Evolutionary conservation across 2,329 filamentous ascomycete genomes (phyloP).

Genomic region (Penicillium freii): DNA sequence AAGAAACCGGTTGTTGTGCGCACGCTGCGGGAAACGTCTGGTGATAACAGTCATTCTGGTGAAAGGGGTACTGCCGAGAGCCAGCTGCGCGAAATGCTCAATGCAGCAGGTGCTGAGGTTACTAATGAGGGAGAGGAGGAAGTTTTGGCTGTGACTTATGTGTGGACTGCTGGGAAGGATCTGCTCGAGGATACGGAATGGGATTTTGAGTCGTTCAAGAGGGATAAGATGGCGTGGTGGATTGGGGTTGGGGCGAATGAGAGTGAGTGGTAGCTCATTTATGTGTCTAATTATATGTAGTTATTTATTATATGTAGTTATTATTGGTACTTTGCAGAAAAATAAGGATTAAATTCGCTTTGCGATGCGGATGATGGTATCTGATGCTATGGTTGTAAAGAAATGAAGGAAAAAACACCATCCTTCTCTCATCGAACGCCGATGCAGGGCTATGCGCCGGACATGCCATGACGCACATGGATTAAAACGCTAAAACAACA

Average conservation of each 20-base stretch:
- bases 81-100: constrained; percentile 40
- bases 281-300: neutral
- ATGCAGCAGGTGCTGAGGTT: constrained; percentile 53
- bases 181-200: constrained; percentile 72
- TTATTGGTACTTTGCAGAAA: too few relatives aligned
- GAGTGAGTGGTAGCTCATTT: constrained; percentile 38
- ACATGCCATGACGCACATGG: neutral
- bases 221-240: constrained; percentile 68
- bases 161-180: constrained; percentile 53
- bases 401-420: neutral
- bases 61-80: constrained; percentile 32
- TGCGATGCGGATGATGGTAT: constrained; percentile 22
- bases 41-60: neutral
- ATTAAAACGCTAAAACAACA: neutral
- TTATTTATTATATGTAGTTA: neutral
- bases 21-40: constrained; percentile 30
- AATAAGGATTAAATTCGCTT: neutral
- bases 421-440: neutral
- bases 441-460: neutral
- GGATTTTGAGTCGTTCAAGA: constrained; percentile 81
- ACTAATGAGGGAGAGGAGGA: constrained; percentile 41
- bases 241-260: constrained; percentile 49
- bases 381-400: constrained; percentile 16
- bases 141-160: constrained; percentile 61
- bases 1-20: constrained; percentile 51